These are phyloP conservation scores for Chalara sp. DNA, from an alignment of 2,329 filamentous ascomycete genomes.

Conservation along the genomic window DNA sequence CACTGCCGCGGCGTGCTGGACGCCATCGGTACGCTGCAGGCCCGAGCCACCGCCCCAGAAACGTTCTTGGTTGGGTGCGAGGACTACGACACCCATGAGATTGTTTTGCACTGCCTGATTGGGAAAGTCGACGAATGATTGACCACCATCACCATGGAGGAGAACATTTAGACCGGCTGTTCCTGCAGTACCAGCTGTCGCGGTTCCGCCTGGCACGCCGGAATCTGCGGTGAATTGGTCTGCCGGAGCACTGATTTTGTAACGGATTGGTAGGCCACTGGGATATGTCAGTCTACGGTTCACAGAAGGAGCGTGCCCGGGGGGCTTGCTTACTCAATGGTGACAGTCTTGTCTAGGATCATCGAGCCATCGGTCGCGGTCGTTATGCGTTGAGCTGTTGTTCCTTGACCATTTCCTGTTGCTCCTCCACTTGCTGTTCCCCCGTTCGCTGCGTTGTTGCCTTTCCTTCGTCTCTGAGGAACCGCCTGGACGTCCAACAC, in stretches of 20 bases:
- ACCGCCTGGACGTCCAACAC: no score
- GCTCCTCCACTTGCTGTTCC: neutral
- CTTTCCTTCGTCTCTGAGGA: no score
- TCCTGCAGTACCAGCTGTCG: constrained; percentile 25
- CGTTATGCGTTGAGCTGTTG: constrained; percentile 9
- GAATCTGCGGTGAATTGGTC: constrained; percentile 43
- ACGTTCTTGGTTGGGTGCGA: constrained; percentile 46
- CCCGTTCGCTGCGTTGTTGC: no score
- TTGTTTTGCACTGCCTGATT: constrained; percentile 69
- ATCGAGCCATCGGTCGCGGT: constrained; percentile 45
- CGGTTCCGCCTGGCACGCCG: constrained; percentile 39
- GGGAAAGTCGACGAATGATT: constrained; percentile 70
- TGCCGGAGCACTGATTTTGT: constrained; percentile 48
- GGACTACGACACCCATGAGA: constrained; percentile 70
- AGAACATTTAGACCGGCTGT: constrained; percentile 47
- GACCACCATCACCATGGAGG: constrained; percentile 52
- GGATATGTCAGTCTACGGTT: no score
- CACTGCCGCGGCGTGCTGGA: constrained; percentile 48
- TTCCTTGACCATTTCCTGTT: constrained; percentile 1
- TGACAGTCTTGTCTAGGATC: constrained; percentile 47
- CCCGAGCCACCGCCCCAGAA: constrained; percentile 52
- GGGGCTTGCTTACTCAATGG: constrained; percentile 39
- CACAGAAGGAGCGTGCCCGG: constrained; percentile 5
- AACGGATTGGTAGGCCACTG: constrained; percentile 46
- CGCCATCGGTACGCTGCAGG: constrained; percentile 46